Conservation (phyloP, 1,284 basidiomycete species). For the Fomes fomentarius region DNA sequence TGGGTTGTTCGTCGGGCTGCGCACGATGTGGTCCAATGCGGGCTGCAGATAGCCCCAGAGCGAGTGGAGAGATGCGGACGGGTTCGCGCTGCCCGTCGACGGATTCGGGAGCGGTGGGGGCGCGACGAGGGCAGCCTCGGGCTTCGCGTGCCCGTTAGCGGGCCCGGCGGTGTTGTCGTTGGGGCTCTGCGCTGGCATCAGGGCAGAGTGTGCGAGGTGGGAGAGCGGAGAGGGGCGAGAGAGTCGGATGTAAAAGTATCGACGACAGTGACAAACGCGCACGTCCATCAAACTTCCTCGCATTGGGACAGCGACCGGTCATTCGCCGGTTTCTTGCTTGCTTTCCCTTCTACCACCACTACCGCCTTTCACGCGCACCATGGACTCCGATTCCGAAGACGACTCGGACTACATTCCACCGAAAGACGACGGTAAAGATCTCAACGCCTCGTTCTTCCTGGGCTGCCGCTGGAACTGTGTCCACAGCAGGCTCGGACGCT, state of each 20-base stretch:
- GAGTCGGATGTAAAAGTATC: constrained; percentile 14
- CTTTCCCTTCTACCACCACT: constrained; percentile 17
- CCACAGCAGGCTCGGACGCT: constrained; percentile 3
- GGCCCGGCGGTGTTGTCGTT: constrained; percentile 5
- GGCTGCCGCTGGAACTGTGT: background rate
- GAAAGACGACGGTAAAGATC: constrained; percentile 29
- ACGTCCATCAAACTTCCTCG: constrained; percentile 25
- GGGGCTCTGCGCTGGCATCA: constrained; percentile 20
- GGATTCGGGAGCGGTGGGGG: constrained; percentile 35
- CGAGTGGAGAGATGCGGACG: constrained; percentile 66
- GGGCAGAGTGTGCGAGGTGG: background rate
- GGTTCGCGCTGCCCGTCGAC: constrained; percentile 68
- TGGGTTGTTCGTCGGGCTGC: constrained; percentile 59
- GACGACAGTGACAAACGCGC: constrained; percentile 10
- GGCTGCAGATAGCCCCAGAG: constrained; percentile 76
- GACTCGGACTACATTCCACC: constrained; percentile 70
- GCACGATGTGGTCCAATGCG: constrained; percentile 74
- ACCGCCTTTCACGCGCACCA: constrained; percentile 7
- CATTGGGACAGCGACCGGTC: constrained; percentile 9
- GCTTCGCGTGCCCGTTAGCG: constrained; percentile 10
- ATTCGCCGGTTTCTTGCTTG: background rate
- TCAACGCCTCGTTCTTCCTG: background rate
- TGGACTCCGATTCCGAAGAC: constrained; percentile 61
- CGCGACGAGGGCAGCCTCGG: constrained; percentile 7
- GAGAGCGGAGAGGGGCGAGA: constrained; percentile 7